These are phyloP conservation scores for Pleurostoma richardsiae DNA, from an alignment of 2,329 filamentous ascomycete genomes.

Conservation along the genomic window DNA sequence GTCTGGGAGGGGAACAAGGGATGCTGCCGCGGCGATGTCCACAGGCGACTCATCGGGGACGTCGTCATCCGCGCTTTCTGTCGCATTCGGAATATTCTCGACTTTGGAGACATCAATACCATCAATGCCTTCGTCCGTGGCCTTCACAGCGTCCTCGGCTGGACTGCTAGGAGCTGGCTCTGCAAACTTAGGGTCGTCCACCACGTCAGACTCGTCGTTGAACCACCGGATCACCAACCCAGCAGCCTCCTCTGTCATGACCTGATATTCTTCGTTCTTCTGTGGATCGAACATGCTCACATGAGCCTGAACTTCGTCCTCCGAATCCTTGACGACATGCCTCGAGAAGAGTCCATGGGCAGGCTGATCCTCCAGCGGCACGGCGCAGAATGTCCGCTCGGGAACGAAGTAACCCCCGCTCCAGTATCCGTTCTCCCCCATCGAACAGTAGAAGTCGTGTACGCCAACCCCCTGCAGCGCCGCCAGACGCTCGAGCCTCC, in stretches of 20 bases:
- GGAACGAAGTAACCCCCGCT: constrained; percentile 54
- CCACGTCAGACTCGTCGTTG: constrained; percentile 34
- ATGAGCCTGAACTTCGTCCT: constrained; percentile 71
- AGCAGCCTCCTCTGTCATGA: constrained; percentile 55
- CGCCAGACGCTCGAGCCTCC: constrained; percentile 59
- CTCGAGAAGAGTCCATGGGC: constrained; percentile 41
- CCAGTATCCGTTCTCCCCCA: constrained; percentile 67
- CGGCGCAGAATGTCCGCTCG: constrained; percentile 74
- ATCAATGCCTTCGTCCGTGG: constrained; percentile 12
- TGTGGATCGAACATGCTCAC: constrained; percentile 59
- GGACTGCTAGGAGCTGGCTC: constrained; percentile 13
- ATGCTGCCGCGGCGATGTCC: constrained; percentile 47
- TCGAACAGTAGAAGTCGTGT: constrained; percentile 69
- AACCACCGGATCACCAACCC: constrained; percentile 56
- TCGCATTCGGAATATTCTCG: too few relatives aligned
- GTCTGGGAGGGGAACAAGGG: constrained; percentile 40
- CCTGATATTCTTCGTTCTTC: constrained; percentile 59
- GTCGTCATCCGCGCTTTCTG: constrained; percentile 19
- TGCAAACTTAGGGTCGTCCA: constrained; percentile 32
- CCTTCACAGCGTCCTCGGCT: constrained; percentile 17
- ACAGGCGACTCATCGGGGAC: constrained; percentile 42
- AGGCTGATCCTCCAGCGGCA: constrained; percentile 43
- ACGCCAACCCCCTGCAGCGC: constrained; percentile 61
- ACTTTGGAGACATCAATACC: constrained; percentile 5
- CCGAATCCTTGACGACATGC: constrained; percentile 56